Conservation (phyloP, 352 stramenopile species). For the Globisporangium lucens region DNA sequence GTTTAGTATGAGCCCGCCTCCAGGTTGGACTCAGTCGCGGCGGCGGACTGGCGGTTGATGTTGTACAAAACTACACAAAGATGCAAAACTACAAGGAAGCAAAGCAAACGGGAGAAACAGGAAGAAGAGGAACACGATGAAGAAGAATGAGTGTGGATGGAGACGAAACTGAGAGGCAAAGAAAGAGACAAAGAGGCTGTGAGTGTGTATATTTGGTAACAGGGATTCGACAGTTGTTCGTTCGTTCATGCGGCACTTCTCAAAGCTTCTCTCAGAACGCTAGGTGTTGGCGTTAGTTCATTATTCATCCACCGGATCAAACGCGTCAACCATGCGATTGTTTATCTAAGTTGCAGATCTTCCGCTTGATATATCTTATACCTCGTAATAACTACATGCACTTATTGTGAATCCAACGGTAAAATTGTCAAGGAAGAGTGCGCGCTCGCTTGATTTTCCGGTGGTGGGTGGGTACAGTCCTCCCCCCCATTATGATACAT, state of each 20-base stretch:
- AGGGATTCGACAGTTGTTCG: neutral
- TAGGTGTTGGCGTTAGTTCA: neutral
- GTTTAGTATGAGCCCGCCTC: neutral
- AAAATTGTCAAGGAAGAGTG: too few species aligned
- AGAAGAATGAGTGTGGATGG: neutral
- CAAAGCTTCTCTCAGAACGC: neutral
- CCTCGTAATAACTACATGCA: too few species aligned
- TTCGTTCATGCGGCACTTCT: neutral
- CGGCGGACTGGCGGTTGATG: constrained; percentile 1
- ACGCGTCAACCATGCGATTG: too few species aligned
- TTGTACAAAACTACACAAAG: constrained; percentile 6
- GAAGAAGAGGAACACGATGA: neutral
- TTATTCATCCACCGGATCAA: neutral
- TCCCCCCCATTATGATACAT: too few species aligned
- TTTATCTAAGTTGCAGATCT: too few species aligned
- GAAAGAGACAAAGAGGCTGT: neutral
- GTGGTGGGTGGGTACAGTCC: too few species aligned
- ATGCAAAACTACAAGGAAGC: neutral
- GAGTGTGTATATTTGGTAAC: constrained; percentile 8
- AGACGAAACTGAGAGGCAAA: neutral
- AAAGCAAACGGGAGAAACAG: neutral
- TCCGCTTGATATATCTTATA: too few species aligned
- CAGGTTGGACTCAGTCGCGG: neutral
- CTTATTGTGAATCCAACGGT: too few species aligned
- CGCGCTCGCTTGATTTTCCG: too few species aligned